These are phyloP conservation scores for Solanum paucissectum DNA, from an alignment of 257 asterid genomes.

Conservation along the genomic window DNA sequence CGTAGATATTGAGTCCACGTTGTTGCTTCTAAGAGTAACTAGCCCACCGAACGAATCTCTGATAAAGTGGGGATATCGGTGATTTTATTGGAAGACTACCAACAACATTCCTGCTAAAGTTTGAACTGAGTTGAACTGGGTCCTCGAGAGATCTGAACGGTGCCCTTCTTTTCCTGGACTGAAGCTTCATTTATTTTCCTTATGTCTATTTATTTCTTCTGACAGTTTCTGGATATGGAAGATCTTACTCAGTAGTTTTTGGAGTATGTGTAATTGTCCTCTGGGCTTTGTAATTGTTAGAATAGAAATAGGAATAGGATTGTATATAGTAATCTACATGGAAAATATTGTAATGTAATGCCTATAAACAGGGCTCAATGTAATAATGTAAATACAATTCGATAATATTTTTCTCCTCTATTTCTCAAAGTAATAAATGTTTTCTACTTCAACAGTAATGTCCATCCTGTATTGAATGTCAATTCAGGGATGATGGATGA, in stretches of 20 bases:
- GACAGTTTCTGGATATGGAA: background rate
- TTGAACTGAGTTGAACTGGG: background rate
- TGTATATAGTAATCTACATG: background rate
- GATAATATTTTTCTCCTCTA: background rate
- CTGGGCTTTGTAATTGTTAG: background rate
- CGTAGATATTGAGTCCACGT: background rate
- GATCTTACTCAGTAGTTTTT: background rate
- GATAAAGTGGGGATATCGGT: background rate
- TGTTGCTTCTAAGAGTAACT: background rate
- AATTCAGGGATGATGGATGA: background rate
- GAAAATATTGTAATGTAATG: background rate
- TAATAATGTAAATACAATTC: too few relatives aligned
- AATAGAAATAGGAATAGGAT: background rate
- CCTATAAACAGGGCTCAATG: too few relatives aligned
- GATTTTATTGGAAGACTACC: background rate
- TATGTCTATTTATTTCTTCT: background rate
- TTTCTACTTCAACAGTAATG: background rate
- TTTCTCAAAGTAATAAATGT: background rate
- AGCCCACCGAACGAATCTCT: background rate
- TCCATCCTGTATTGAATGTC: background rate
- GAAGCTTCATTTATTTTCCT: background rate
- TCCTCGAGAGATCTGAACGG: background rate
- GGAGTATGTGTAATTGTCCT: background rate
- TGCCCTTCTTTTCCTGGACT: background rate
- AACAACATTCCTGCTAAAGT: background rate